Base-by-base conservation (phyloP, 2,329 filamentous ascomycete species). In the Penicillium hordei region DNA sequence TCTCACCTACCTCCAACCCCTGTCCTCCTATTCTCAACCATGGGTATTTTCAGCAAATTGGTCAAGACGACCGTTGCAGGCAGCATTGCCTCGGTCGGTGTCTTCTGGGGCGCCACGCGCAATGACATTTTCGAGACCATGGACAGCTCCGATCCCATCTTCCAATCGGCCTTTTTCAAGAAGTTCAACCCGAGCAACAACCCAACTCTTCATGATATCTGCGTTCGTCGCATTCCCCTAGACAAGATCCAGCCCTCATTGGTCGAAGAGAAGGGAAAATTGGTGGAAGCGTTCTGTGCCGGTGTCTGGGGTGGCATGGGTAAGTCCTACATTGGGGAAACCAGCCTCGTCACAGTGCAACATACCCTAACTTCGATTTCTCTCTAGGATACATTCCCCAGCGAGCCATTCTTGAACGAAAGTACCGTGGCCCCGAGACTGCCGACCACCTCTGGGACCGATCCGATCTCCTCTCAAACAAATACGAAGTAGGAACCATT, bases 271-370 rank as follows among this genome's bases (percentile, higher is more conserved):
- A 84, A 83, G 68, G 80, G 81, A 33, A 80, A 85, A 62, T 76
- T 90, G 48, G 82, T 83, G 1, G 79, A 88, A 64, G 84, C 84
- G 62, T 89, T 89, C 69, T 89, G 86, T 69, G 84, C 84, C 13
- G 86, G 86, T 44, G 75, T 89, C 48, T 91, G 84, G 87, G 82
- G 83, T 61, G 86, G 85, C 55, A 80, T 81, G 70, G 87, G 87
- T 89, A 72, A 60, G 81, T 51, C 25, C 45, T 36, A 48, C 40
- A 40, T 17, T 21, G 8, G n/a, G 29, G 31, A 38, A 43, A 44
- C 5, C 34, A 46, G 21, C 27, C n/a, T 49, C 3, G 15, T 48
- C 29, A 31, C 33, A 19, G 27, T 6, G 10, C 7, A 8, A 39
- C 29, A 17, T 2, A 13, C 23, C 40, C 34, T 54, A 39, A 38